Evolutionary conservation across 2,329 filamentous ascomycete genomes (phyloP).

Genomic region (Hypoxylon sp.): DNA sequence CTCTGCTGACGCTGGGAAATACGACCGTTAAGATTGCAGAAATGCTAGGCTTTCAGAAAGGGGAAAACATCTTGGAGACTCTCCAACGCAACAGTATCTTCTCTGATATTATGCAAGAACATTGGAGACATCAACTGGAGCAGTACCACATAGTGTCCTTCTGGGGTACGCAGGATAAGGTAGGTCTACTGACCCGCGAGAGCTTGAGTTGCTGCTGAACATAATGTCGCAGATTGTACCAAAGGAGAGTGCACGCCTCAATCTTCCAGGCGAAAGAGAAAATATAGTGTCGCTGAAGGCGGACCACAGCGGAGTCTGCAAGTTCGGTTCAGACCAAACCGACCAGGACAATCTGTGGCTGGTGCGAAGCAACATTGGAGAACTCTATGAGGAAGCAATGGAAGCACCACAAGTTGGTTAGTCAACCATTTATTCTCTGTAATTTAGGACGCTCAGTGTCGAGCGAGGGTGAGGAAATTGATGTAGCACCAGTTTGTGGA

Average conservation of each 20-base stretch:
- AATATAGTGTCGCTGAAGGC: neutral
- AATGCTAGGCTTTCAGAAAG: slow-evolving; percentile 18
- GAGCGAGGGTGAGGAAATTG: neutral
- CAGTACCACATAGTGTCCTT: slow-evolving; percentile 41
- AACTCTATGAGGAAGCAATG: neutral
- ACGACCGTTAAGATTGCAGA: slow-evolving; percentile 42
- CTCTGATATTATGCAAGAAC: slow-evolving; percentile 40
- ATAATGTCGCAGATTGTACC: neutral
- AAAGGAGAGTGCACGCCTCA: neutral
- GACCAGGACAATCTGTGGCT: neutral
- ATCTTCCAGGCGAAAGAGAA: neutral
- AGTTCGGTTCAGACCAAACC: neutral
- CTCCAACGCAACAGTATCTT: slow-evolving; percentile 34
- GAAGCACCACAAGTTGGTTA: neutral
- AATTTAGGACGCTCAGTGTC: neutral
- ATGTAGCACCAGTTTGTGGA: neutral
- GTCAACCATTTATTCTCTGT: neutral
- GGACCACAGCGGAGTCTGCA: neutral
- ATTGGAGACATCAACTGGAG: slow-evolving; percentile 18
- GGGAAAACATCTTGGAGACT: too few relatives aligned
- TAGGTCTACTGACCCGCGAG: neutral
- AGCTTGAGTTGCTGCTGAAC: neutral
- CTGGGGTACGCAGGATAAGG: slow-evolving; percentile 36
- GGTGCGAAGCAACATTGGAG: neutral
- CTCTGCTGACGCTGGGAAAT: slow-evolving; percentile 42